Evolutionary conservation across 1,284 basidiomycete species (phyloP).

Genomic region (Trichosporon sp.): DNA sequence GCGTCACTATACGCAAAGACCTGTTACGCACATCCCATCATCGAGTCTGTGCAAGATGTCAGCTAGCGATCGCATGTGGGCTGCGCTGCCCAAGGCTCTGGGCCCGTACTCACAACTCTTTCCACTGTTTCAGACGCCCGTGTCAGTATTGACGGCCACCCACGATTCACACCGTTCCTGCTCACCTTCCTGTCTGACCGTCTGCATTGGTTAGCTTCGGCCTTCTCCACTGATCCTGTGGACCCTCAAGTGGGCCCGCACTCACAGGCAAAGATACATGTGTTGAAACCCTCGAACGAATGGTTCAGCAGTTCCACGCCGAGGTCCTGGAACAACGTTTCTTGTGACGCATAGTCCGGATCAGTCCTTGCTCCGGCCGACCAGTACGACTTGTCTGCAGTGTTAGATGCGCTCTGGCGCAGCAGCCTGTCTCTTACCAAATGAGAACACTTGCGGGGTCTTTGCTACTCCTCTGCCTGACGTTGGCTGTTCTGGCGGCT

Average conservation of each 20-base stretch:
- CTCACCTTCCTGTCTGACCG: constrained; percentile 46
- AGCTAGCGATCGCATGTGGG: constrained; percentile 15
- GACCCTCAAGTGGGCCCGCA: constrained; percentile 26
- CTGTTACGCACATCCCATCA: constrained; percentile 87
- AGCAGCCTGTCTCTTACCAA: constrained; percentile 47
- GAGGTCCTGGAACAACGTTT: constrained; percentile 89
- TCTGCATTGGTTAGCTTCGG: constrained; percentile 26
- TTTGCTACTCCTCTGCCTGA: constrained; percentile 67
- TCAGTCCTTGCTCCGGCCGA: constrained; percentile 83
- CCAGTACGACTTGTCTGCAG: constrained; percentile 85
- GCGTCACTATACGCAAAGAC: neutral
- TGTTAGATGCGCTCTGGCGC: neutral
- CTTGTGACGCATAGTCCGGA: constrained; percentile 80
- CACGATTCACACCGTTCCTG: neutral
- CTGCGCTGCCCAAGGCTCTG: neutral
- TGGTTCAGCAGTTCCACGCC: constrained; percentile 93
- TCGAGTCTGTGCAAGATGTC: constrained; percentile 55
- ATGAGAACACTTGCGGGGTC: constrained; percentile 81
- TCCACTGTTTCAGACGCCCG: constrained; percentile 24
- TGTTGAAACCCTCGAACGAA: constrained; percentile 94
- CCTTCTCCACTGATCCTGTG: neutral
- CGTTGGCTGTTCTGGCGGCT: constrained; percentile 63
- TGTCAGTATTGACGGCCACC: constrained; percentile 3
- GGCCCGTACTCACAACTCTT: constrained; percentile 40
- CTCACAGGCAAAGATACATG: constrained; percentile 94